Base-by-base conservation (phyloP, 2,329 filamentous ascomycete species). In the Ceratocystis destructans region DNA sequence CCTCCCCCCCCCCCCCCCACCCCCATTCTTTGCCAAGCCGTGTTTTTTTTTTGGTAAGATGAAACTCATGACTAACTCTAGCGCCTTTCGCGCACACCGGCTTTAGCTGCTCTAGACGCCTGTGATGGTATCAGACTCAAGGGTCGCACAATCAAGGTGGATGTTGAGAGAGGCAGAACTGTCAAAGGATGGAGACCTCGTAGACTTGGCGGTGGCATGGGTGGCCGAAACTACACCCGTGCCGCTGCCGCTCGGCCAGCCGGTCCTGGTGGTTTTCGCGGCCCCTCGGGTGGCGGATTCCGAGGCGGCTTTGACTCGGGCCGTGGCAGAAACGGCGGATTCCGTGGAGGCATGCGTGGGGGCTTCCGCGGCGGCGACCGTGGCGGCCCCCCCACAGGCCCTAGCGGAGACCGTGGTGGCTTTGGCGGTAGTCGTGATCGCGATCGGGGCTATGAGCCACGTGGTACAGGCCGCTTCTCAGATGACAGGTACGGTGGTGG, bases 151-250 rank as follows among this genome's bases (percentile, higher is more conserved):
- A 89, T 97, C 73, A 85, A 96, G 74, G 91, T 97, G 72, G 94
- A 99, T 74, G 93, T 97, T 69, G 94, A 99, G 78, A 87, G 94
- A 73, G 94, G 94, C 71, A 88, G 94, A 71, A 97, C 94, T 41
- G 90, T 96, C 50, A 89, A 89, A 73, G 90, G 88, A 62, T 99
- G 94, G 94, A 88, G 89, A 73, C 94, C 94, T 69, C 87, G 89
- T 71, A 87, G 94, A 70, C 87, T 96, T 64, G 94, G 93, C 67
- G 94, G 94, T 70, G 94, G 94, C 61, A 83, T 96, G 2, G 94
- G 94, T 69, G 93, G 93, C 59, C 87, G 94, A 72, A 89, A 90
- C 70, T 97, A 97, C 76, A 97, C 93, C 67, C 95, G 93, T 76
- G 84, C 87, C 17, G 80, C 85, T 70, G 83, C 87, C 63, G 80